Conservation (phyloP, 345 rosid species). For the Heritiera fomes region DNA sequence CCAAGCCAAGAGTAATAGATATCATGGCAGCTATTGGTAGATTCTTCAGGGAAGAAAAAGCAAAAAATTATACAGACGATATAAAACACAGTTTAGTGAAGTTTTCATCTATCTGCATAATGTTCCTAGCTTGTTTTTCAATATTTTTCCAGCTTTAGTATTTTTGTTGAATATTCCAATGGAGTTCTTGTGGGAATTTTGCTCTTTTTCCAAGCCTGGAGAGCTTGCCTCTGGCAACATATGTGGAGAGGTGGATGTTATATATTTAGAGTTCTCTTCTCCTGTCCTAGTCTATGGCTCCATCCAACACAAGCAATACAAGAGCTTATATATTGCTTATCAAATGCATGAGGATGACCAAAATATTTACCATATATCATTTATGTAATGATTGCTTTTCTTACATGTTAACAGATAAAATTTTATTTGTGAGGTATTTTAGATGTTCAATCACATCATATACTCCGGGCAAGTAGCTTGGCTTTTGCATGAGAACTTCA, state of each 20-base stretch:
- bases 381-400: background rate
- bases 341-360: background rate
- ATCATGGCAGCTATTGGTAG: background rate
- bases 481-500: background rate
- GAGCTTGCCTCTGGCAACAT: background rate
- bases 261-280: too few relatives aligned
- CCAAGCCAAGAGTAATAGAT: background rate
- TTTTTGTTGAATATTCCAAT: background rate
- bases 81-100: background rate
- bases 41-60: background rate
- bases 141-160: too few relatives aligned
- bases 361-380: too few relatives aligned
- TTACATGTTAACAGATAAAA: background rate
- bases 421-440: background rate
- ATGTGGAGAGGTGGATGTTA: background rate
- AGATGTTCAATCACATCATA: background rate
- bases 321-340: too few relatives aligned
- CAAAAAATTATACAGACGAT: background rate
- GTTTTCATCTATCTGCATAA: background rate
- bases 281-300: too few relatives aligned
- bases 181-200: background rate
- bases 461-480: background rate
- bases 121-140: background rate
- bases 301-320: too few relatives aligned
- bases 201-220: too few relatives aligned